Evolutionary conservation across 192 early-diverging fungal genomes (phyloP), one percentile per base, ranked within the genome.

Genomic region (Mortierella alpina): DNA sequence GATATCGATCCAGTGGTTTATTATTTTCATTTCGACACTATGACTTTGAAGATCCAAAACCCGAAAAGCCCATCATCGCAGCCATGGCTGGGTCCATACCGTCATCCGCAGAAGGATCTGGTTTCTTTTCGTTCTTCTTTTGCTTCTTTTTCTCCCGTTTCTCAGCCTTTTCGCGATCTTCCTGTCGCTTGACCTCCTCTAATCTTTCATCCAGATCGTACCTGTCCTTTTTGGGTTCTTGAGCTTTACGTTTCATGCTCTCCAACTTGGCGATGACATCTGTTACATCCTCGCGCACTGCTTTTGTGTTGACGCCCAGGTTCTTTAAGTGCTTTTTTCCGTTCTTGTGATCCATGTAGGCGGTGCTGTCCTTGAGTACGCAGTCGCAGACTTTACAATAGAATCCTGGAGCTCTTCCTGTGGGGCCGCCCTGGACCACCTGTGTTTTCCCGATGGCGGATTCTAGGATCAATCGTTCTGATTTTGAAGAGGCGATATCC

Each of bases 281-380:
- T 11, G 90, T 91, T 0, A 93, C 75, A 5, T 91, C 91, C 41
- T 92, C 92, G 5, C 90, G 87, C 44, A 93, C 94, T 1, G 96
- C 95, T 63, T 93, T 92, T 90, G 93, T 96, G 2, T 91, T 89
- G 71, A 93, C 86, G 20, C 95, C 95, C 23, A 96, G 68, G 61
- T 92, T 90, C 54, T 88, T 88, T 80, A 95, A 92, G 87, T 99
- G 97, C 63, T 93, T 94, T 67, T 87, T 88, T 66, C 95, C 94
- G 80, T 97, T 99, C 60, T 95, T 92, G 66, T 99, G 96, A 76
- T 97, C 96, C 66, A 98, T 84, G 60, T 92, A 99, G 53, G 89
- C 93, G 51, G 93, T 85, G 70, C 93, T 96, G 85, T 99, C 97
- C 69, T 96, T 96, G 61, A 96, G 87, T 6, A 91, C 91, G 61